phyloP scores from a whole-genome alignment of 495 filamentous ascomycete species.

The Daldinia caldariorum region DNA sequence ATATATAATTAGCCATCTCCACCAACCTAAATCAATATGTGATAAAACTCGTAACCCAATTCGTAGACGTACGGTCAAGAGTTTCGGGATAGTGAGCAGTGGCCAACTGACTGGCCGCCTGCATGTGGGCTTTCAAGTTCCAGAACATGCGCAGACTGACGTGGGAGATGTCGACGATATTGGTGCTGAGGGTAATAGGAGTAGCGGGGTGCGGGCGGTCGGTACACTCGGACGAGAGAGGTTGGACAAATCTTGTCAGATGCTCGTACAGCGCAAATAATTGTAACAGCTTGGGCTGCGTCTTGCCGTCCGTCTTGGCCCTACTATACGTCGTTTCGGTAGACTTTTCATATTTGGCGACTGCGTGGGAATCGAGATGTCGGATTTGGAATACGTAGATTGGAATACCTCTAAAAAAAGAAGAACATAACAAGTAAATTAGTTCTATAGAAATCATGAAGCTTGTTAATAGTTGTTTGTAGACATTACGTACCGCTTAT shows the following conservation, averaged over 20 bases:
- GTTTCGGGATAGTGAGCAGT: conserved; percentile 94
- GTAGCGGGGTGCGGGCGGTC: conserved; percentile 75
- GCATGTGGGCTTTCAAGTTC: conserved; percentile 91
- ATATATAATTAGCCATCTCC: background rate
- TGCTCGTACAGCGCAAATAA: conserved; percentile 92
- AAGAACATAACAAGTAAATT: background rate
- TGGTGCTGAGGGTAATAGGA: conserved; percentile 85
- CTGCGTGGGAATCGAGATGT: conserved; percentile 80
- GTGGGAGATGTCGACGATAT: conserved; percentile 86
- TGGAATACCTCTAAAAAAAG: conserved; percentile 74
- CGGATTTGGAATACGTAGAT: conserved; percentile 88
- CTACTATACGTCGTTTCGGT: conserved; percentile 63
- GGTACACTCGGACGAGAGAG: conserved; percentile 74
- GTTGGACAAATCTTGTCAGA: conserved; percentile 85
- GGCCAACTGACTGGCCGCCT: conserved; percentile 84
- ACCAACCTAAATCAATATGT: background rate
- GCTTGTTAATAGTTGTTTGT: background rate
- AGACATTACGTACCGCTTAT: conserved; percentile 60
- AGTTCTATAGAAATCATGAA: background rate
- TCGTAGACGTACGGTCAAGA: conserved; percentile 69
- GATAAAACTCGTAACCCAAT: background rate
- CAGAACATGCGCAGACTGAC: conserved; percentile 92
- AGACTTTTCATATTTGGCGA: conserved; percentile 75
- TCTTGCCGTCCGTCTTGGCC: conserved; percentile 67
- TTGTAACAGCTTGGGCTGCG: conserved; percentile 74